Conservation (phyloP, 495 filamentous ascomycete species). For the Trichoderma asperelloides region DNA sequence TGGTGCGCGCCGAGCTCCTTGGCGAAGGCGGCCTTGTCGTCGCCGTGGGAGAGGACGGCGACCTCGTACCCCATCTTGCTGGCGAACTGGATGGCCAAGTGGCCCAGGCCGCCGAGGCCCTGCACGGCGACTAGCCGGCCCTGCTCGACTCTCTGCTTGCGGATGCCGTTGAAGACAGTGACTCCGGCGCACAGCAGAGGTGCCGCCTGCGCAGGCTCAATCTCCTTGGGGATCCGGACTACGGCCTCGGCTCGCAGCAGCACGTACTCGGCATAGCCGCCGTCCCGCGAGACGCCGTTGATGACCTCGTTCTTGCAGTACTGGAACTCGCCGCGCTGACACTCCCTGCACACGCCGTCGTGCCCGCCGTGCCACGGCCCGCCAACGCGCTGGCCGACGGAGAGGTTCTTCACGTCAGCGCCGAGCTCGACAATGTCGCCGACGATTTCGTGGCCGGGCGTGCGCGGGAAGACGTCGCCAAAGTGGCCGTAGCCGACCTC, state of each 20-base stretch:
- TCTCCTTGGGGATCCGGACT: slow-evolving; percentile 48
- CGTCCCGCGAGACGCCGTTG: slow-evolving; percentile 44
- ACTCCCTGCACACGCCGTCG: slow-evolving; percentile 39
- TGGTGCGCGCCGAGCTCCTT: slow-evolving; percentile 55
- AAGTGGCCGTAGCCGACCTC: slow-evolving; percentile 28
- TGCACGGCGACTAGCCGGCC: slow-evolving; percentile 56
- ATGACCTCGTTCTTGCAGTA: slow-evolving; percentile 43
- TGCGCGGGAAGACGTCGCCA: slow-evolving; percentile 38
- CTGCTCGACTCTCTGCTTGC: slow-evolving; percentile 46
- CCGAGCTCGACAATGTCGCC: slow-evolving; percentile 44
- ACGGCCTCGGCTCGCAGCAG: slow-evolving; percentile 53
- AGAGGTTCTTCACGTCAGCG: slow-evolving; percentile 32
- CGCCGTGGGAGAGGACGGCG: slow-evolving; percentile 51
- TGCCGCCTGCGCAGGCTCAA: slow-evolving; percentile 51
- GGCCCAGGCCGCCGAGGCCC: slow-evolving; percentile 58
- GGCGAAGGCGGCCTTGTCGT: slow-evolving; percentile 50
- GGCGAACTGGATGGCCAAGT: slow-evolving; percentile 60
- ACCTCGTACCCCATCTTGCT: slow-evolving; percentile 56
- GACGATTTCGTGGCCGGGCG: slow-evolving; percentile 48
- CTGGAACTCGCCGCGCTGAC: slow-evolving; percentile 41
- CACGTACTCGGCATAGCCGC: slow-evolving; percentile 59
- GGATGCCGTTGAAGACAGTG: slow-evolving; percentile 64
- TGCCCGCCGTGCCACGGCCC: slow-evolving; percentile 50
- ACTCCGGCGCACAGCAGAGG: slow-evolving; percentile 66
- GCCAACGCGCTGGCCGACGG: slow-evolving; percentile 41